Conservation (phyloP, 768 basidiomycete species). For the Russula sp. region DNA sequence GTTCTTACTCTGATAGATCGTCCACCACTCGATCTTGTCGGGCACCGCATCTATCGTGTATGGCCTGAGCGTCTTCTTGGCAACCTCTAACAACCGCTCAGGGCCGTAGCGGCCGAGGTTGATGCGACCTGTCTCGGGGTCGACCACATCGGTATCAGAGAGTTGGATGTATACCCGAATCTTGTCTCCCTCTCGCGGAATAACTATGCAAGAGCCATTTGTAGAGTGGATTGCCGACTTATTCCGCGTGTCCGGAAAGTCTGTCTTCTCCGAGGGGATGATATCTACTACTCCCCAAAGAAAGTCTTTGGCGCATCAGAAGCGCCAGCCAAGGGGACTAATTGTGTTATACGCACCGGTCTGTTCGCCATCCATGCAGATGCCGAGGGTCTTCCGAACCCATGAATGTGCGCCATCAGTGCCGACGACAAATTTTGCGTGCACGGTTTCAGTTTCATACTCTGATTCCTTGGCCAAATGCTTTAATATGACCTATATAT, state of each 20-base stretch:
- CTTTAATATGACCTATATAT: constrained; percentile 40
- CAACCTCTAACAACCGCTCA: constrained; percentile 39
- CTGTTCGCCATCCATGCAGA: constrained; percentile 75
- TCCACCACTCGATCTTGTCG: constrained; percentile 43
- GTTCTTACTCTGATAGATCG: constrained; percentile 42
- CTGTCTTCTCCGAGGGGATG: constrained; percentile 36
- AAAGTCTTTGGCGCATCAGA: constrained; percentile 40
- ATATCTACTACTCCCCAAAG: constrained; percentile 79
- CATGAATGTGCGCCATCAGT: constrained; percentile 81
- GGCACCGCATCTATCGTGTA: constrained; percentile 31
- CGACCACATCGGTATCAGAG: constrained; percentile 34
- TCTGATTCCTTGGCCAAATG: constrained; percentile 35
- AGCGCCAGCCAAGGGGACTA: not conserved
- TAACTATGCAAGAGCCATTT: constrained; percentile 44
- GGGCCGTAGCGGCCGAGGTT: constrained; percentile 37
- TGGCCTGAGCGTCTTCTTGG: constrained; percentile 37
- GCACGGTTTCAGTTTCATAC: constrained; percentile 47
- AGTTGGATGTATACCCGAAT: constrained; percentile 51
- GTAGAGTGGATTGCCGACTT: constrained; percentile 45
- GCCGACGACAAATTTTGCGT: constrained; percentile 71
- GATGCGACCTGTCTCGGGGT: constrained; percentile 37
- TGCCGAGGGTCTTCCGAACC: constrained; percentile 62
- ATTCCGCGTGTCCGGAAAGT: constrained; percentile 52
- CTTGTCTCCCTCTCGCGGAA: constrained; percentile 45
- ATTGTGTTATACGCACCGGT: constrained; percentile 30